Percentiles rank a stretch among this genome's conserved stretches.
phyloP scores from a whole-genome alignment of 768 basidiomycete species.

The Leccinum pellstonianum region DNA sequence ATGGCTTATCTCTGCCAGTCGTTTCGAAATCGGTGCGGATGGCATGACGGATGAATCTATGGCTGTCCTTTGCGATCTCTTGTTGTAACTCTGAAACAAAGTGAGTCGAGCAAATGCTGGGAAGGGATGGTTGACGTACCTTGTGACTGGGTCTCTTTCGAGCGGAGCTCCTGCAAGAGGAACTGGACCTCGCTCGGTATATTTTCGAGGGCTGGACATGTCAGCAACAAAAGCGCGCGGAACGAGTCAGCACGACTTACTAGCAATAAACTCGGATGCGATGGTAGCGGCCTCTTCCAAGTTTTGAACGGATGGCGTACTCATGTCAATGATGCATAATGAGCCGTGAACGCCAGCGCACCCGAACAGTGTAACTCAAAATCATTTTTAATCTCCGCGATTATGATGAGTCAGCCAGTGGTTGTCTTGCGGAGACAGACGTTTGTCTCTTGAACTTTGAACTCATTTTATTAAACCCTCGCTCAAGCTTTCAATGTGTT shows the following conservation, averaged over 20 bases:
- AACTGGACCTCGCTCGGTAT: slow-evolving; percentile 48
- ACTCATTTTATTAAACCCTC: neutral
- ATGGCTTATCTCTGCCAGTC: slow-evolving; percentile 35
- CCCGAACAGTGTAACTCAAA: slow-evolving; percentile 4
- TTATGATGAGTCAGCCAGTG: slow-evolving; percentile 15
- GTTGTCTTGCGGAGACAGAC: too few relatives aligned
- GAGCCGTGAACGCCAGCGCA: neutral
- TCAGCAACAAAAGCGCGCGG: neutral
- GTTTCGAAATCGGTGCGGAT: slow-evolving; percentile 32
- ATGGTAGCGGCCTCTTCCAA: slow-evolving; percentile 50
- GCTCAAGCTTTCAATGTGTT: neutral
- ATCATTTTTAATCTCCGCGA: slow-evolving; percentile 24
- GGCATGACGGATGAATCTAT: slow-evolving; percentile 44
- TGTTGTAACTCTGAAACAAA: slow-evolving; percentile 37
- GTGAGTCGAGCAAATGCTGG: neutral
- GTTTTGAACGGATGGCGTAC: slow-evolving; percentile 34
- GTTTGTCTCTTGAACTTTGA: too few relatives aligned
- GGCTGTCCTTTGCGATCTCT: slow-evolving; percentile 44
- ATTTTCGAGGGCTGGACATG: slow-evolving; percentile 44
- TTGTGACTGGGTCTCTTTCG: slow-evolving; percentile 43
- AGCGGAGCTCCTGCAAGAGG: slow-evolving; percentile 47
- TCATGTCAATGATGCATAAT: slow-evolving; percentile 23
- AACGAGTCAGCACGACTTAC: slow-evolving; percentile 30
- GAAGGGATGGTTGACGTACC: slow-evolving; percentile 26
- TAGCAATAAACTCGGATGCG: slow-evolving; percentile 48